Evolutionary conservation across 2,329 filamentous ascomycete genomes (phyloP).

Genomic region (Diaporthe batatas): DNA sequence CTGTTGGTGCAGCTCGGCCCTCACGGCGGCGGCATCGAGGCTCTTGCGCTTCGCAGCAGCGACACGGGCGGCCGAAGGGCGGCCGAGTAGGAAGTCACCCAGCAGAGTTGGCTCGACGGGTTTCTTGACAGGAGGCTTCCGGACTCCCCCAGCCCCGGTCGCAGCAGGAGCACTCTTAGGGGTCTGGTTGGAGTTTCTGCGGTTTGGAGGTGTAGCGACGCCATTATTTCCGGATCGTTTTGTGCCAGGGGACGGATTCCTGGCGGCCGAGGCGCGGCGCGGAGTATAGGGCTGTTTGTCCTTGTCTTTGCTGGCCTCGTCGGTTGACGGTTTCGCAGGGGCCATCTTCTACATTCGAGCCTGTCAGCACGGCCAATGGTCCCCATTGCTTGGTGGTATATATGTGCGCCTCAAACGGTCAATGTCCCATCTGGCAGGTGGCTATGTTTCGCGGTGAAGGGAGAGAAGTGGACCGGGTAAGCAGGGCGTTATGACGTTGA

Average conservation of each 20-base stretch:
- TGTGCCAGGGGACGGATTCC: conserved; percentile 42
- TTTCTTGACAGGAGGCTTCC: conserved; percentile 55
- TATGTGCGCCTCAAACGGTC: background rate
- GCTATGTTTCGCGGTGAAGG: conserved; percentile 8
- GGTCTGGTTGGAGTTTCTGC: conserved; percentile 48
- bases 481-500: conserved; percentile 37
- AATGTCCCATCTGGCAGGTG: background rate
- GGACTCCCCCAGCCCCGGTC: conserved; percentile 46
- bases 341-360: conserved; percentile 41
- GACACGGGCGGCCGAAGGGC: conserved; percentile 68
- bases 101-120: conserved; percentile 63
- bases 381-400: conserved; percentile 6
- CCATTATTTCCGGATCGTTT: conserved; percentile 42
- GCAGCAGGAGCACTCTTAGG: conserved; percentile 60
- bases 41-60: conserved; percentile 65
- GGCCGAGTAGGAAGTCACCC: conserved; percentile 69
- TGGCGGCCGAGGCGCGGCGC: conserved; percentile 39
- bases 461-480: conserved; percentile 23
- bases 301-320: conserved; percentile 40
- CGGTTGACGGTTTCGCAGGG: conserved; percentile 41
- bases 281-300: conserved; percentile 38
- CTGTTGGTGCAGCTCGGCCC: conserved; percentile 66
- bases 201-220: conserved; percentile 48
- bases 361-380: conserved; percentile 32
- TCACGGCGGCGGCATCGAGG: conserved; percentile 66